Conservation (phyloP, 768 basidiomycete species). For the Lentinus brumalis region DNA sequence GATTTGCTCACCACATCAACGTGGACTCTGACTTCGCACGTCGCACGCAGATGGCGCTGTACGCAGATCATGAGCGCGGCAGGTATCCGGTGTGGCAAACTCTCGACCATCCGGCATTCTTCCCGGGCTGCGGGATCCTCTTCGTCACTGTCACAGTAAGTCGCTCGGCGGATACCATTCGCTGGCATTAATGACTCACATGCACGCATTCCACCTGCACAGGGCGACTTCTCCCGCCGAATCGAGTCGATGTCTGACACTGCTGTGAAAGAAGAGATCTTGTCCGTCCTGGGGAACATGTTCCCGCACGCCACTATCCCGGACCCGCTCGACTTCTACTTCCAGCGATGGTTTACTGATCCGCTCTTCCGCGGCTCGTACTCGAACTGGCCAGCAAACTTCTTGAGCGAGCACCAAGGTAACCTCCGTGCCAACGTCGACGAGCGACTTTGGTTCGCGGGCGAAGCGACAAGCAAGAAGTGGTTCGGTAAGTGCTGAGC, state of each 20-base stretch:
- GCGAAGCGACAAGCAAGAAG: slow-evolving; percentile 59
- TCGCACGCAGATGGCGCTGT: slow-evolving; percentile 50
- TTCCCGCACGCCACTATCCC: slow-evolving; percentile 57
- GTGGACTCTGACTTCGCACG: not conserved
- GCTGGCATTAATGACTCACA: not conserved
- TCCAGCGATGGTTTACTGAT: slow-evolving; percentile 56
- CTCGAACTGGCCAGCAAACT: slow-evolving; percentile 71
- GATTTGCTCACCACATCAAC: not conserved
- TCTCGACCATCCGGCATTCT: slow-evolving; percentile 56
- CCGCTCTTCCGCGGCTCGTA: slow-evolving; percentile 60
- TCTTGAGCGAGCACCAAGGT: slow-evolving; percentile 50
- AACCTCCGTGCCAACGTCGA: slow-evolving; percentile 58
- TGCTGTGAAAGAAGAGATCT: slow-evolving; percentile 53
- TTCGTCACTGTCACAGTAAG: slow-evolving; percentile 52
- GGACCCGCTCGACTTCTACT: slow-evolving; percentile 55
- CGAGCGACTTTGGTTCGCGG: slow-evolving; percentile 60
- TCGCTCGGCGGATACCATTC: not conserved
- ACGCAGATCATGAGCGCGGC: slow-evolving; percentile 60
- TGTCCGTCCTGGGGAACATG: slow-evolving; percentile 61
- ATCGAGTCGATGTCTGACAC: slow-evolving; percentile 53
- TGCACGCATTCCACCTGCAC: not conserved
- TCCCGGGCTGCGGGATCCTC: slow-evolving; percentile 61
- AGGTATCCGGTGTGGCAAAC: slow-evolving; percentile 72
- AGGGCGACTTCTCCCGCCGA: slow-evolving; percentile 65
- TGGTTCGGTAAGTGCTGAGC: slow-evolving; percentile 51